Evolutionary conservation across 768 basidiomycete genomes (phyloP).

Genomic region (Dendrothele bispora): DNA sequence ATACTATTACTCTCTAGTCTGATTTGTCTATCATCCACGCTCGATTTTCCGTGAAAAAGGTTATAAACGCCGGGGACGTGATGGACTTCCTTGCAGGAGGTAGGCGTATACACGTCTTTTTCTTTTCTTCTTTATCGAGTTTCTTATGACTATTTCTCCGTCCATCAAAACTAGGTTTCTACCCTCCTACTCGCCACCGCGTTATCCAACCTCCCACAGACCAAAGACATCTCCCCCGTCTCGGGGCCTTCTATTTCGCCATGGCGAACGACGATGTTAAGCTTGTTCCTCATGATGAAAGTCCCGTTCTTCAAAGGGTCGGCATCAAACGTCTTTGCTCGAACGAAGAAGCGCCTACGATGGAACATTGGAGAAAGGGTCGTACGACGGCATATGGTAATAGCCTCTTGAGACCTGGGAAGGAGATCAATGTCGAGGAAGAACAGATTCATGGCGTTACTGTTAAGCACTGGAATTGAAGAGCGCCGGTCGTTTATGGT

Average conservation of each 20-base stretch:
- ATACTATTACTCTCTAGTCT: not conserved
- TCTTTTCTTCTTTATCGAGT: too few relatives aligned
- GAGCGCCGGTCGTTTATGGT: too few relatives aligned
- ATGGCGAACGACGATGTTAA: conserved; percentile 50
- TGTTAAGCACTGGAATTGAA: conserved; percentile 59
- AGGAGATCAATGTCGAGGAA: conserved; percentile 48
- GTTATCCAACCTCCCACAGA: conserved; percentile 59
- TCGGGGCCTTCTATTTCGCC: conserved; percentile 61
- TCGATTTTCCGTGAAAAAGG: too few relatives aligned
- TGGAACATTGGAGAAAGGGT: conserved; percentile 52
- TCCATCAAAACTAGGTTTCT: too few relatives aligned
- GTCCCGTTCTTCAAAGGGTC: conserved; percentile 32
- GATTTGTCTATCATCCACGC: too few relatives aligned
- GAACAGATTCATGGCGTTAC: conserved; percentile 54
- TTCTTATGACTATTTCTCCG: too few relatives aligned
- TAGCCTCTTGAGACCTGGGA: conserved; percentile 37
- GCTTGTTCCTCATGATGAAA: conserved; percentile 44
- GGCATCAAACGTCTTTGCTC: conserved; percentile 31
- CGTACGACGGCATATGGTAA: conserved; percentile 54
- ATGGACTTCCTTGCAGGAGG: conserved; percentile 62
- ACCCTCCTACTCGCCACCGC: conserved; percentile 59
- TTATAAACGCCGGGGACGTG: conserved; percentile 60
- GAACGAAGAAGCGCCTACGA: conserved; percentile 39
- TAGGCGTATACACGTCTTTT: too few relatives aligned
- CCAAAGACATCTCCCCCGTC: conserved; percentile 47